Conservation (phyloP, 345 rosid species). For the Camelina sativa region DNA sequence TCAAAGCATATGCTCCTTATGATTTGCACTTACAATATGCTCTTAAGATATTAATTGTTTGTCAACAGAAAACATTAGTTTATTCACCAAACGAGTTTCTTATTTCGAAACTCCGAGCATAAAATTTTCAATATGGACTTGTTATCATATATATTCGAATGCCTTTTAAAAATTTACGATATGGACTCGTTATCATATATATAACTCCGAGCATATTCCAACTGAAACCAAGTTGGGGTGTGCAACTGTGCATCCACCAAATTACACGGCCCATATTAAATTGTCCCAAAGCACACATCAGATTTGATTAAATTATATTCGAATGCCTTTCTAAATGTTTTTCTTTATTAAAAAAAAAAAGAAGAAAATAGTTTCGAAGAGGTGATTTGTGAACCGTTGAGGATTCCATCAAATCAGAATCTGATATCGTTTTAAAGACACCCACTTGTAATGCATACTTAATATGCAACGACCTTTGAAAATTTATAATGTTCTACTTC, state of each 20-base stretch:
- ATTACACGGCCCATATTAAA: conserved; percentile 34
- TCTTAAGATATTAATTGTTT: conserved; percentile 12
- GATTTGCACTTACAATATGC: conserved; percentile 13
- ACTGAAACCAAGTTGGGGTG: conserved; percentile 35
- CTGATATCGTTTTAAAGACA: conserved; percentile 37
- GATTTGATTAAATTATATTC: conserved; percentile 32
- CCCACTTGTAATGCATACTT: conserved; percentile 30
- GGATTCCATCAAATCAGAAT: conserved; percentile 44
- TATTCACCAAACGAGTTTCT: conserved; percentile 35
- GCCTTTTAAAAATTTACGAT: too few species aligned
- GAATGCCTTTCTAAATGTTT: conserved; percentile 12
- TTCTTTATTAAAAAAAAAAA: neutral
- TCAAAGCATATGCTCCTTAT: conserved; percentile 28
- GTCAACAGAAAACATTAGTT: conserved; percentile 34
- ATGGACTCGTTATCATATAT: conserved; percentile 28
- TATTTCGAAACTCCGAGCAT: conserved; percentile 30
- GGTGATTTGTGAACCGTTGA: conserved; percentile 41
- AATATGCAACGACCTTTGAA: conserved; percentile 28
- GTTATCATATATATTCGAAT: too few species aligned
- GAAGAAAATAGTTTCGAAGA: neutral
- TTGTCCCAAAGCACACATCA: conserved; percentile 21
- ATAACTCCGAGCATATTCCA: conserved; percentile 39
- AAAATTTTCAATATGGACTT: neutral
- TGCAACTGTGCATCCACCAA: conserved; percentile 40
- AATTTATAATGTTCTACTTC: neutral